phyloP scores from a whole-genome alignment of 495 filamentous ascomycete genomes.

The Aspergillus indologenus region DNA sequence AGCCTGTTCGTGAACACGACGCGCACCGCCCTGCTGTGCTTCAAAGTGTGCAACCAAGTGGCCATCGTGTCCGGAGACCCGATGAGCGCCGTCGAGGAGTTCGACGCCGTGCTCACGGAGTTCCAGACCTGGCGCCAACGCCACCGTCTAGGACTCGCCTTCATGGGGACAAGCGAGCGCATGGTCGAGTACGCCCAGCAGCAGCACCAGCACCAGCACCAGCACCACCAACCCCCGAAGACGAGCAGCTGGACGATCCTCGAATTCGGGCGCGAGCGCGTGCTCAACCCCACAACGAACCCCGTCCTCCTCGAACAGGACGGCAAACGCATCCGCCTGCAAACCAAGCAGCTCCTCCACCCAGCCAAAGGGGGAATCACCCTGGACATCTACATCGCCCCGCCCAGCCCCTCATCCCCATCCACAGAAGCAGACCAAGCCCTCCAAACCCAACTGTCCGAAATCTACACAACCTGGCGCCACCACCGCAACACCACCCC shows the following conservation, averaged over 20 bases:
- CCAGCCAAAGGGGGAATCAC: conserved; percentile 32
- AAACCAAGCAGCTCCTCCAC: conserved; percentile 37
- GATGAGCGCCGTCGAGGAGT: conserved; percentile 26
- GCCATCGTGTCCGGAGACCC: conserved; percentile 43
- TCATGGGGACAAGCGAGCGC: conserved; percentile 35
- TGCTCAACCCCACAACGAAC: conserved; percentile 41
- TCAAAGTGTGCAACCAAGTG: conserved; percentile 36
- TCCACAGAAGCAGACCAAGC: conserved; percentile 15
- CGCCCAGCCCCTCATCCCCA: not conserved
- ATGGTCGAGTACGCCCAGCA: conserved; percentile 17
- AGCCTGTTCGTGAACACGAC: conserved; percentile 38
- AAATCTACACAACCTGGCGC: conserved; percentile 41
- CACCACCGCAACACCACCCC: conserved; percentile 25
- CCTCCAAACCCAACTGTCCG: conserved; percentile 15
- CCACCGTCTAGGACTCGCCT: conserved; percentile 30
- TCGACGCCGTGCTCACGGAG: conserved; percentile 30
- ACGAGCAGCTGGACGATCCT: conserved; percentile 34
- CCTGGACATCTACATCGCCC: conserved; percentile 35
- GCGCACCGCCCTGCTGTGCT: conserved; percentile 36
- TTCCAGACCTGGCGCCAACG: conserved; percentile 33
- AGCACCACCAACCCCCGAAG: not conserved
- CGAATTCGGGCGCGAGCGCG: conserved; percentile 41
- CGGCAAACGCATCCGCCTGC: conserved; percentile 37
- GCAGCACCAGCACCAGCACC: too few relatives aligned
- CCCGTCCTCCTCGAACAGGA: conserved; percentile 35